Percentiles rank a stretch among this genome's conserved stretches.
Evolutionary conservation across 345 rosid genomes (phyloP).

Genomic region (Arabidopsis suecica): DNA sequence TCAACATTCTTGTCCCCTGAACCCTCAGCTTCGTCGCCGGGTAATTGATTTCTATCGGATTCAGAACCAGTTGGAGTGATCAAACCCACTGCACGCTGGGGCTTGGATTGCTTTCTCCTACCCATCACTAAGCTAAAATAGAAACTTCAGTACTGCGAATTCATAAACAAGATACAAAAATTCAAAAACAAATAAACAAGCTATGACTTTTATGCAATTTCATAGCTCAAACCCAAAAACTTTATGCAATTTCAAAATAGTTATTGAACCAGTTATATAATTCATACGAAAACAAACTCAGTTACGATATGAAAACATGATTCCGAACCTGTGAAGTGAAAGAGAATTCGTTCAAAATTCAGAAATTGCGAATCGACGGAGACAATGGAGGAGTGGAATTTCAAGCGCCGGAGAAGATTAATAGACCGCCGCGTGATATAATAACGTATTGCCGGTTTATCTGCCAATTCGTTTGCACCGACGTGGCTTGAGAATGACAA

Average conservation of each 20-base stretch:
- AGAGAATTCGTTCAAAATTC: not conserved
- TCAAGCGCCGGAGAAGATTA: constrained; percentile 44
- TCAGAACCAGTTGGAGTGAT: constrained; percentile 44
- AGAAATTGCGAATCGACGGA: constrained; percentile 13
- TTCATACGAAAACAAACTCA: constrained; percentile 6
- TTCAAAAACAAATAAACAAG: constrained; percentile 3
- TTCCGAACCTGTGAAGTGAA: constrained; percentile 35
- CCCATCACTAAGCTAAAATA: constrained; percentile 66
- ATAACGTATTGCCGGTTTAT: constrained; percentile 37
- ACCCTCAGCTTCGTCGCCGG: constrained; percentile 24
- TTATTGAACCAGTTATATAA: not conserved
- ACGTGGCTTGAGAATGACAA: constrained; percentile 14
- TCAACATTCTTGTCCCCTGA: constrained; percentile 35
- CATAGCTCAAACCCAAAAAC: not conserved
- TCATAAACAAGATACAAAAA: constrained; percentile 1
- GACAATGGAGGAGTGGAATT: constrained; percentile 21
- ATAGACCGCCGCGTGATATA: constrained; percentile 35
- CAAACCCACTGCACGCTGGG: constrained; percentile 70
- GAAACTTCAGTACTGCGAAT: constrained; percentile 20
- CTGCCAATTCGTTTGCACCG: constrained; percentile 34
- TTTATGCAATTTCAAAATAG: not conserved
- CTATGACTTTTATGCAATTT: not conserved
- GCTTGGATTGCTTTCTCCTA: constrained; percentile 80
- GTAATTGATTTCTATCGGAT: constrained; percentile 17
- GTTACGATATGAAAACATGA: not conserved